Conservation (phyloP, 1,284 basidiomycete genomes). For the Irpex rosettiformis region DNA sequence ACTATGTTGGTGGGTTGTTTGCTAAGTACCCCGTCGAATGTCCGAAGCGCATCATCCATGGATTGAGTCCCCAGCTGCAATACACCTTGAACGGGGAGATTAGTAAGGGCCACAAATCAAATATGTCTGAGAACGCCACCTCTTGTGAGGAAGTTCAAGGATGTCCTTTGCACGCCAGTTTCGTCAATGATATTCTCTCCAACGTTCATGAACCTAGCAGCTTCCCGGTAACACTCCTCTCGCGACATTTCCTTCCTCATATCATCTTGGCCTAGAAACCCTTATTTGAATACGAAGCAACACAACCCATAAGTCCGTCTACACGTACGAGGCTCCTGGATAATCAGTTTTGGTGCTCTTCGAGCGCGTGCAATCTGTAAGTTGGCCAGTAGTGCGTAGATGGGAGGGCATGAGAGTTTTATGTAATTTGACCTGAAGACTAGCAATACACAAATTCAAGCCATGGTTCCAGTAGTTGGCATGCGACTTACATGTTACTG, state of each 20-base stretch:
- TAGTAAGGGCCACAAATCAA: constrained; percentile 14
- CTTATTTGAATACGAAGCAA: neutral
- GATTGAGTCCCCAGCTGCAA: constrained; percentile 78
- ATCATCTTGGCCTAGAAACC: constrained; percentile 62
- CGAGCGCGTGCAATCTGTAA: constrained; percentile 76
- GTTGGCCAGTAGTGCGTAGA: constrained; percentile 81
- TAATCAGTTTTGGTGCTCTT: constrained; percentile 75
- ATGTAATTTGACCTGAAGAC: constrained; percentile 53
- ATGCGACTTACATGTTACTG: constrained; percentile 53
- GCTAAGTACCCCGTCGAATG: constrained; percentile 80
- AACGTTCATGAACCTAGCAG: constrained; percentile 66
- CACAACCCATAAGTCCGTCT: neutral
- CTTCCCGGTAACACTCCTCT: constrained; percentile 66
- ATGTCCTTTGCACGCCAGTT: constrained; percentile 39
- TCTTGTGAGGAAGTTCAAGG: constrained; percentile 63
- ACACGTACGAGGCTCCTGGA: constrained; percentile 69
- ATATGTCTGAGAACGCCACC: constrained; percentile 36
- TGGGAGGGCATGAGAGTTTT: constrained; percentile 49
- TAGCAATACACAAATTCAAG: constrained; percentile 21
- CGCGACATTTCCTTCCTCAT: constrained; percentile 61
- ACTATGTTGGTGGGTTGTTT: constrained; percentile 81
- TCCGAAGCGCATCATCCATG: constrained; percentile 74
- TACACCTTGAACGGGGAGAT: constrained; percentile 48
- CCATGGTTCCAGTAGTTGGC: neutral
- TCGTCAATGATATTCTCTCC: constrained; percentile 54